A percentile compares a stretch with the other conserved stretches of the same genome.
These are phyloP conservation scores for Solanum okadae DNA, from an alignment of 257 asterid genomes.

Conservation along the genomic window DNA sequence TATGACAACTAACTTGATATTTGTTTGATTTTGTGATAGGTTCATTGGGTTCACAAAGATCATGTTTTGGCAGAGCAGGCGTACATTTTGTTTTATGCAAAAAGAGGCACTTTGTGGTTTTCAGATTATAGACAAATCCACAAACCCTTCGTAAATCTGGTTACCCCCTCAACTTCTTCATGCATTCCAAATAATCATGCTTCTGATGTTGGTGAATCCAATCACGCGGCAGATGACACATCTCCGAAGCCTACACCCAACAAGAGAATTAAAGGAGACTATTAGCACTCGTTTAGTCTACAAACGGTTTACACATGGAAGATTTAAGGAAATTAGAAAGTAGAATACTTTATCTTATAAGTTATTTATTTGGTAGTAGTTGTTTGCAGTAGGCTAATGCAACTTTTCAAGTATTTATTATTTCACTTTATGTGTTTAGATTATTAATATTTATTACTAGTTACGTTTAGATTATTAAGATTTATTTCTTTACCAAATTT, in stretches of 20 bases:
- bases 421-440: no score
- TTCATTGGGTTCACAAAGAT: slow-evolving; percentile 34
- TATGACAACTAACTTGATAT: background rate
- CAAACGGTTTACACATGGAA: no score
- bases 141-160: slow-evolving; percentile 17
- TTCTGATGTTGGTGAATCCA: background rate
- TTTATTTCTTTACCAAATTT: no score
- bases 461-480: no score
- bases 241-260: slow-evolving; percentile 3
- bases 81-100: slow-evolving; percentile 68
- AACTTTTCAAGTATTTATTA: no score
- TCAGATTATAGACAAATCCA: slow-evolving; percentile 41
- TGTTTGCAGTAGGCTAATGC: no score
- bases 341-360: no score
- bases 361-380: no score
- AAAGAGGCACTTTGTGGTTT: slow-evolving; percentile 58
- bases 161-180: slow-evolving; percentile 14
- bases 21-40: background rate
- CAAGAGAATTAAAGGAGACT: background rate
- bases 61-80: slow-evolving; percentile 65
- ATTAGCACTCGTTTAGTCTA: no score
- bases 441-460: no score
- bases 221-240: slow-evolving; percentile 1
- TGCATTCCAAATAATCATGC: background rate
- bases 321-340: no score